Base-by-base conservation (phyloP, 331 rosid genomes). In the Saraca asoca region DNA sequence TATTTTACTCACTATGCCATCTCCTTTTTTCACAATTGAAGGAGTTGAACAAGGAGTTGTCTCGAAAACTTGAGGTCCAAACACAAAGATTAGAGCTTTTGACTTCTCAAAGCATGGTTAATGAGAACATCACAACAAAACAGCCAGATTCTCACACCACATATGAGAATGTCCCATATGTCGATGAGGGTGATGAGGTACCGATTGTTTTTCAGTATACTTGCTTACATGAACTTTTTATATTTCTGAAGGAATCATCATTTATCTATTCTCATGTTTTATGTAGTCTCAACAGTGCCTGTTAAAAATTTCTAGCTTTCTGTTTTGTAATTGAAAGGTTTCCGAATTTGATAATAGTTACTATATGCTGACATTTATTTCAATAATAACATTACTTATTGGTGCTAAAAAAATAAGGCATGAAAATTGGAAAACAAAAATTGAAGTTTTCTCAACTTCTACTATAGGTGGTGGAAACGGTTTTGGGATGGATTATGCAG, bases 101-200 rank as follows among this genome's bases (percentile, higher is more conserved):
- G 88, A 86, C 95, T 49, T 79, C 99, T 72, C 96, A 78, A 86
- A 88, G 83, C 65, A 90, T 94, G 99, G 89, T 83, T 39, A 74
- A 64, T 37, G 96, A 70, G 69, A 78, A 77, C 67, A 68, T 76
- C 74, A 72, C 85, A 8, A 68, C 76, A 7, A 80, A 83, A 68
- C 94, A 76, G 68, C 87, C 83, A 44, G 86, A 80, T 69, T 70
- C 87, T 45, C 84, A 12, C 19, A 73, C 69, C 55, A 20, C 64
- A 24, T 75, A 66, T 34, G 90, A 83, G 44, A 89, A 79, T 71
- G 76, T 72, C 38, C 80, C 76, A 14, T 91, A 86, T 68, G 96
- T 96, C 42, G 99, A 94, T 39, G 99, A 94, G 85, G 97, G 99
- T 11, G 97, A 90, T 20, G 99, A 94, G 99, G 99, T 94, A 88